Evolutionary conservation across 2,329 filamentous ascomycete genomes (phyloP), one percentile per base, ranked within the genome.

Genomic region (Aureobasidium sp.): DNA sequence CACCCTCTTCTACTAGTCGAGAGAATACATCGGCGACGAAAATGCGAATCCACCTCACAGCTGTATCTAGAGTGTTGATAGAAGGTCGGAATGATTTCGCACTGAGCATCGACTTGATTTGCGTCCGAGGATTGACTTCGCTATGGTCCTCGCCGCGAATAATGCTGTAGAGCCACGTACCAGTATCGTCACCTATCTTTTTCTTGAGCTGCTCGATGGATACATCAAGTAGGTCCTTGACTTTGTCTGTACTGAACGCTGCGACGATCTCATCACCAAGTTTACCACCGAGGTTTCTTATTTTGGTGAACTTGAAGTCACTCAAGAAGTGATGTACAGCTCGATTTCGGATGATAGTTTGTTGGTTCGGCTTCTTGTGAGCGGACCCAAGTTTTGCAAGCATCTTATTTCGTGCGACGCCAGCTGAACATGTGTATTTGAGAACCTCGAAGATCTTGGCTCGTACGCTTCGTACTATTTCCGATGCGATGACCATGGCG

Each of bases 21-120:
- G 90, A 87, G 74, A 89, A 94, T 57, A 99, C 96, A 72, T 99
- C 94, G 1, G 91, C 90, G 5, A 84, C 86, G 72, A 97, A 97
- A 60, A 99, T 97, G 12, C 87, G 82, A 42, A 99, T 79, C 94
- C 94, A 99, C 64, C 86, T 86, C 27, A 83, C 78, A 1, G 87
- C 93, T 72, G 96, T 90, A 24, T 94, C 90, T 19, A 84, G 77
- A 2, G 81, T 87, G 67, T 85, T 89, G 71, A 97, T 93, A 61
- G 82, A 85, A 0, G 94, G 94, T 29, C 90, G 82, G 70, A 99
- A 99, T 0, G 91, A 95, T 72, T 99, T 99, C 22, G 94, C 92
- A 1, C 91, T 97, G 15, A 97, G 80, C 92, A 99, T 97, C 17
- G 89, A 94, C 73, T 97, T 97, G 77, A 97, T 96, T 70, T 94